Percentiles rank a stretch among this genome's conserved stretches.
Evolutionary conservation across 176 grass and related monocot species (phyloP).

Genomic region (Aegilops sharonensis): DNA sequence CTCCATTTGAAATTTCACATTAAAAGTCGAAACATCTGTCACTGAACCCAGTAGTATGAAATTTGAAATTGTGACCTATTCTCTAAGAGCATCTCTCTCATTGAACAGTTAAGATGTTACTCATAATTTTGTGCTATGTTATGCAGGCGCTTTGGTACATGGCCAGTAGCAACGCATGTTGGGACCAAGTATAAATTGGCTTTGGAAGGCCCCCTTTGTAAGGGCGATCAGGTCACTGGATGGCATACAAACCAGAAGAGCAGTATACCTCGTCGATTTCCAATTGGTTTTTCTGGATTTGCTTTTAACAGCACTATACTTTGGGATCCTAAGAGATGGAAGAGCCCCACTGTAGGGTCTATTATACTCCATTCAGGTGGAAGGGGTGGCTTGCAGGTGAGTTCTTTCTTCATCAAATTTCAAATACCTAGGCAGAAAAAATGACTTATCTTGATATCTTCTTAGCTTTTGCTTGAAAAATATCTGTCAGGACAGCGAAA

Average conservation of each 20-base stretch:
- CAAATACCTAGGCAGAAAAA: neutral
- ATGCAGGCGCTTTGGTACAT: slow-evolving; percentile 78
- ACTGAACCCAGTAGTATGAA: neutral
- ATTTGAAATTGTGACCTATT: neutral
- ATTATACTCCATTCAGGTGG: slow-evolving; percentile 75
- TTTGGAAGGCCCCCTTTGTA: slow-evolving; percentile 88
- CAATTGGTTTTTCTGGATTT: slow-evolving; percentile 71
- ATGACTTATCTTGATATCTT: slow-evolving; percentile 4
- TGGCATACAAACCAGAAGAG: slow-evolving; percentile 75
- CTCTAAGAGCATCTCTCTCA: neutral
- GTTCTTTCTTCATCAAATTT: neutral
- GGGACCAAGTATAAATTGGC: slow-evolving; percentile 52
- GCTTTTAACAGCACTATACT: slow-evolving; percentile 95
- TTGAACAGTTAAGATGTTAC: neutral
- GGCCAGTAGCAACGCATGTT: slow-evolving; percentile 81
- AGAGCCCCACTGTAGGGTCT: slow-evolving; percentile 53
- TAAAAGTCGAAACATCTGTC: neutral
- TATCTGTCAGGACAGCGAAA: neutral
- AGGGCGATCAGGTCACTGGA: slow-evolving; percentile 70
- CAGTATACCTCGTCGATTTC: slow-evolving; percentile 58
- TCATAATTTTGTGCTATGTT: slow-evolving; percentile 28
- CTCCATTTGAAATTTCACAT: slow-evolving; percentile 8
- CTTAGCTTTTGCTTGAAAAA: neutral
- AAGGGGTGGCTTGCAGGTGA: slow-evolving; percentile 71
- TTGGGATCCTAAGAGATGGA: slow-evolving; percentile 86